Conservation (phyloP, 371 early-diverging fungal genomes). For the Blakeslea trispora region DNA sequence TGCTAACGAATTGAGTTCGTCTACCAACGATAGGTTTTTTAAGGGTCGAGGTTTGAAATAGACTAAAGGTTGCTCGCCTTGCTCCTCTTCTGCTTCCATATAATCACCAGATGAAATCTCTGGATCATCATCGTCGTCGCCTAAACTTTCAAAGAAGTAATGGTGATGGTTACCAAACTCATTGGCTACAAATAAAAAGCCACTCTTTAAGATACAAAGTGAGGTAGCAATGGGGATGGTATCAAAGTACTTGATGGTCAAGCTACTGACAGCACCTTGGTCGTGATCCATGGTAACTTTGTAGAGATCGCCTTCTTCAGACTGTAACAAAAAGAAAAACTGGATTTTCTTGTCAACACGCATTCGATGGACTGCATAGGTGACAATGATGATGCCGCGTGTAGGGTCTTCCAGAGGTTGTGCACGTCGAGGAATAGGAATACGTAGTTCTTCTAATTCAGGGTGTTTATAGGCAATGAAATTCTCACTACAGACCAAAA, state of each 20-base stretch:
- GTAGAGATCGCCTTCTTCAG: conserved; percentile 94
- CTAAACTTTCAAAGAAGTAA: conserved; percentile 91
- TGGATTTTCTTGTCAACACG: conserved; percentile 77
- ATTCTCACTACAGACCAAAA: conserved; percentile 92
- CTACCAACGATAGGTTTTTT: conserved; percentile 82
- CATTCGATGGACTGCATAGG: conserved; percentile 89
- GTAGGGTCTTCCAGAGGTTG: conserved; percentile 65
- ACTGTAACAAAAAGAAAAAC: conserved; percentile 91
- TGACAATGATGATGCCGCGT: conserved; percentile 77
- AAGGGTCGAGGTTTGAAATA: conserved; percentile 83
- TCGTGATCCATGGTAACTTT: conserved; percentile 88
- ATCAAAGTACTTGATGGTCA: conserved; percentile 93
- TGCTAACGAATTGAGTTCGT: conserved; percentile 84
- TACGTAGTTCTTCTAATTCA: conserved; percentile 65
- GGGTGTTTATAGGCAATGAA: conserved; percentile 87
- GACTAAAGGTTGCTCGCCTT: conserved; percentile 54
- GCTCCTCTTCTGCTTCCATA: conserved; percentile 57
- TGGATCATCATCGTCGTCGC: conserved; percentile 84
- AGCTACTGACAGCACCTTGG: conserved; percentile 62
- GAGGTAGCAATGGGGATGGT: conserved; percentile 83
- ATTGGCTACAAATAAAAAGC: conserved; percentile 89
- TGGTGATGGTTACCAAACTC: conserved; percentile 92
- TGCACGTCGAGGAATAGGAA: conserved; percentile 88
- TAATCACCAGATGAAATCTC: conserved; percentile 77
- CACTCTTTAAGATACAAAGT: conserved; percentile 88